These are phyloP conservation scores for Pestalotiopsis sp. DNA, from an alignment of 2,329 filamentous ascomycete genomes.

Conservation along the genomic window DNA sequence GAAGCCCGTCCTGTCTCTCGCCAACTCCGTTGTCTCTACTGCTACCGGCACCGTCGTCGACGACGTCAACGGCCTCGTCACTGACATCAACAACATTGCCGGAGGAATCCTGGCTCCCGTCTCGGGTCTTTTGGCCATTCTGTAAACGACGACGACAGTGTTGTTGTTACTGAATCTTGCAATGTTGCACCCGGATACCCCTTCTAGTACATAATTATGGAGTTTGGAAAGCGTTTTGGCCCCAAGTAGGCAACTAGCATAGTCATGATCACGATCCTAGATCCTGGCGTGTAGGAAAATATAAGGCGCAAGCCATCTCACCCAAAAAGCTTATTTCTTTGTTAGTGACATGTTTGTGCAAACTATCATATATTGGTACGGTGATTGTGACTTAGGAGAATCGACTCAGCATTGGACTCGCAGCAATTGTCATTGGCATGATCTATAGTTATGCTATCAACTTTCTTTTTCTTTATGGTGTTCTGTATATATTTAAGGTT, in stretches of 20 bases:
- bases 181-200: neutral
- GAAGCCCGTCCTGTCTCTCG: constrained; percentile 26
- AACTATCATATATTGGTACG: too few species aligned
- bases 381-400: too few species aligned
- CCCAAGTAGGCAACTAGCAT: constrained; percentile 16
- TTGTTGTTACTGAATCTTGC: neutral
- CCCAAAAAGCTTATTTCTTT: neutral
- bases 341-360: too few species aligned
- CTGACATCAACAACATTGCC: constrained; percentile 18
- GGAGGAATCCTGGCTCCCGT: constrained; percentile 19
- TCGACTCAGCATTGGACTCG: too few species aligned
- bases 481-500: too few species aligned
- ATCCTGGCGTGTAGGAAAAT: constrained; percentile 22
- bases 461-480: too few species aligned
- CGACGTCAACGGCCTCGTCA: constrained; percentile 23
- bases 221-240: constrained; percentile 19
- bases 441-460: too few species aligned
- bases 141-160: neutral
- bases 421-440: too few species aligned
- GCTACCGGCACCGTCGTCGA: constrained; percentile 19
- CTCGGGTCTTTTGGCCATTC: constrained; percentile 19
- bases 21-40: constrained; percentile 20
- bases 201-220: constrained; percentile 10
- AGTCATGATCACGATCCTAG: constrained; percentile 26
- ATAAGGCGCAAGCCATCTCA: constrained; percentile 19